Conservation (phyloP, 441 rosid species). For the Mallotus japonicus region DNA sequence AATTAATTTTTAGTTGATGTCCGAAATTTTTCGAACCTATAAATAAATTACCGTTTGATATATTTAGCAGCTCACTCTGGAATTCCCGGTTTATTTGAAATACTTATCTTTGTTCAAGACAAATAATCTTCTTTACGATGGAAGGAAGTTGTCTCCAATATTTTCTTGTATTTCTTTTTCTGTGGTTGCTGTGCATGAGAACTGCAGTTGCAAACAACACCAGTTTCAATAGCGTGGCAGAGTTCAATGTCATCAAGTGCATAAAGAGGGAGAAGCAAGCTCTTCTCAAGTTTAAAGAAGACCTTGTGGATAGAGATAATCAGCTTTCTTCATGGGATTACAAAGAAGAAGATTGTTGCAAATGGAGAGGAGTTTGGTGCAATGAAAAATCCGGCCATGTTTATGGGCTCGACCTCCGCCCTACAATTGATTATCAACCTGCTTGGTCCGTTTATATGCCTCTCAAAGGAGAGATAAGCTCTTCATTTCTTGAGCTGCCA, state of each 20-base stretch:
- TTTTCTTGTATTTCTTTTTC: background rate
- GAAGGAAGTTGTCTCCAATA: background rate
- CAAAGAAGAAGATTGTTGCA: conserved; percentile 15
- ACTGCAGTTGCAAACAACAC: background rate
- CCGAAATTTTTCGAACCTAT: too few species aligned
- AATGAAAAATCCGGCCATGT: conserved; percentile 10
- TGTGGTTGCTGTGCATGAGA: background rate
- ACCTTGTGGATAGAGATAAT: background rate
- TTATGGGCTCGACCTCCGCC: background rate
- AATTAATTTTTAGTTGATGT: too few species aligned
- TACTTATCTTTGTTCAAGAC: background rate
- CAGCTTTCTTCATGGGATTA: conserved; percentile 7
- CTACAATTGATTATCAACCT: background rate
- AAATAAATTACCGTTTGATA: too few species aligned
- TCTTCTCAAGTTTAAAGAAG: background rate
- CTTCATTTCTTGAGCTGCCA: conserved; percentile 12
- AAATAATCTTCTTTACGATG: background rate
- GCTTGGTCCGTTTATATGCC: background rate
- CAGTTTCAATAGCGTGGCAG: background rate
- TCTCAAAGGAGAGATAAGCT: conserved; percentile 8
- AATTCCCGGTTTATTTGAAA: background rate
- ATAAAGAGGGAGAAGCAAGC: conserved; percentile 11
- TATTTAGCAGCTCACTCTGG: too few species aligned
- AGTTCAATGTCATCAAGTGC: background rate
- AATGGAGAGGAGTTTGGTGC: conserved; percentile 15